Evolutionary conservation across 495 filamentous ascomycete species (phyloP), one percentile per base, ranked within the genome.

Genomic region (Penicillium paradoxum): DNA sequence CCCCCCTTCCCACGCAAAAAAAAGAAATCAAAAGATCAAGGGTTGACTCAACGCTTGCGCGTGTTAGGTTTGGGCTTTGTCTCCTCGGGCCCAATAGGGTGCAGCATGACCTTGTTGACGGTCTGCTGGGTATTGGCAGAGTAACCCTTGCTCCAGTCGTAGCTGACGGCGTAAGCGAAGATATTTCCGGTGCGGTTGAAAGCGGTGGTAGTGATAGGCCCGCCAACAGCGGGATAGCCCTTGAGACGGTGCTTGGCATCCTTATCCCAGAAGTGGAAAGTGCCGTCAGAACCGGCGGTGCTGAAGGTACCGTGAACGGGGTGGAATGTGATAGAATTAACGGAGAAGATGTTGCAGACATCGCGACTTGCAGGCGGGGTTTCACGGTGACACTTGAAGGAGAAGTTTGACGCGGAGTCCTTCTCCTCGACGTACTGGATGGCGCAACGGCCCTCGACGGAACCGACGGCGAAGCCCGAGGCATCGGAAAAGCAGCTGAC

Each of bases 121-220:
- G 80, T 78, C 55, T 83, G 76, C 18, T 79, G 83, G 25, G 67
- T 89, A 66, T 93, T 92, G 25, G 66, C 77, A 7, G 79, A 74
- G 68, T 89, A 92, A 10, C 91, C 91, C 70, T 95, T 95, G 64
- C 86, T 88, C 91, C 91, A 97, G 73, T 97, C 91, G 60, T 97
- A 97, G 60, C 88, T 91, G 25, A 95, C 81, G 6, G 90, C 86
- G 62, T 96, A 97, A 15, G 90, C 91, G 63, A 96, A 95, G 57
- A 92, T 88, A 58, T 74, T 82, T 42, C 90, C 91, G 45, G 72
- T 82, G 42, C 80, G 71, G 65, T 87, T 88, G 78, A 96, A 97
- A 6, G 76, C 82, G 9, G 85, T 88, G 32, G 84, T 82, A 11
- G 85, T 82, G 68, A 97, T 91, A 41, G 85, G 84, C 6, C 86